Evolutionary conservation across 208 protist species (phyloP).

Genomic region (Porcisia deanei): DNA sequence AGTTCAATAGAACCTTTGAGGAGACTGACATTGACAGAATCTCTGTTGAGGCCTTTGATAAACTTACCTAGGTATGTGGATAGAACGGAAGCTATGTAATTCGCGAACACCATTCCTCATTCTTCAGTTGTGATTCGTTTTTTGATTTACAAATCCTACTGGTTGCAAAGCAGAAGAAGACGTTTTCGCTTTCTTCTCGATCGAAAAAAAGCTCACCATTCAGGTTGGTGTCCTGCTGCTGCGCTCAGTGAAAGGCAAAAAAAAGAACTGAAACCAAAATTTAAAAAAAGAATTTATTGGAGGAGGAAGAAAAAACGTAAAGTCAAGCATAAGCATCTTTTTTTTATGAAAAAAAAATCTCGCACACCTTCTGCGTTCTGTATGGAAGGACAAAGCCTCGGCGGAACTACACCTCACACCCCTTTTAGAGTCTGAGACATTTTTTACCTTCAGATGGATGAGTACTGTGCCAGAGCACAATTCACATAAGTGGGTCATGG

Average conservation of each 20-base stretch:
- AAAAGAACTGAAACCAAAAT: not conserved
- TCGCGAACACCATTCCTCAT: slow-evolving; percentile 67
- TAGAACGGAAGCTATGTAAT: slow-evolving; percentile 52
- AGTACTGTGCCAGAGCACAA: not conserved
- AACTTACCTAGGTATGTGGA: slow-evolving; percentile 65
- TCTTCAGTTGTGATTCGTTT: slow-evolving; percentile 1
- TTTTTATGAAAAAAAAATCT: slow-evolving; percentile 11
- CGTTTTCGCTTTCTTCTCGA: not conserved
- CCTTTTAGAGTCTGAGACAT: not conserved
- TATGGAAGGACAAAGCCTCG: not conserved
- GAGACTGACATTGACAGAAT: slow-evolving; percentile 60
- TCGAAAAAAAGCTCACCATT: not conserved
- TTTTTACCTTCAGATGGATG: no score
- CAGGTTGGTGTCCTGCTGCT: not conserved
- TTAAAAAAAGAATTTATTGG: not conserved
- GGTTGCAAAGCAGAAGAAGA: slow-evolving; percentile 3
- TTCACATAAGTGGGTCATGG: not conserved
- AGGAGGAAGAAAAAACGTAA: not conserved
- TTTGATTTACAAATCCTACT: slow-evolving; percentile 7
- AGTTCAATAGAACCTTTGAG: slow-evolving; percentile 65
- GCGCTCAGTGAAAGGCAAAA: not conserved
- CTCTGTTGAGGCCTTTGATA: slow-evolving; percentile 54
- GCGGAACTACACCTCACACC: not conserved
- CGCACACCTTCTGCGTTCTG: not conserved
- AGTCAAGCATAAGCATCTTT: not conserved